Percentiles rank a stretch among this genome's conserved stretches.
These are phyloP conservation scores for Fistulifera solaris DNA, from an alignment of 108 stramenopile species.

Conservation along the genomic window DNA sequence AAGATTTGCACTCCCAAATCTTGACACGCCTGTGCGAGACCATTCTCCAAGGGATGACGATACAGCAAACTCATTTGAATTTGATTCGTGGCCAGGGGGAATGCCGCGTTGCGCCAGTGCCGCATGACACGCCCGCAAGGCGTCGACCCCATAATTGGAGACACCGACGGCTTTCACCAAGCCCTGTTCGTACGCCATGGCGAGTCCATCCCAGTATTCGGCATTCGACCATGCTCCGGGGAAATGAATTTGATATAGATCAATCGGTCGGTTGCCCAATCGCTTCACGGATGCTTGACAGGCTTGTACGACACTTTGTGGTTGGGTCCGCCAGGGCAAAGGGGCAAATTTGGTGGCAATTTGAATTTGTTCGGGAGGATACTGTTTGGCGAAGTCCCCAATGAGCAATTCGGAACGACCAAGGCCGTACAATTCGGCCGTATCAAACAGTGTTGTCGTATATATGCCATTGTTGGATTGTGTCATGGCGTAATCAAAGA, in stretches of 20 bases:
- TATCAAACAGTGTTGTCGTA: constrained; percentile 49
- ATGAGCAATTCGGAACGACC: constrained; percentile 67
- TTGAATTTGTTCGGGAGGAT: constrained; percentile 4
- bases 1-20: constrained; percentile 57
- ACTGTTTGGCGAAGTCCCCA: constrained; percentile 36
- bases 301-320: constrained; percentile 58
- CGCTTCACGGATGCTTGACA: constrained; percentile 59
- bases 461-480: constrained; percentile 2
- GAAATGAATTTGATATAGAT: constrained; percentile 84
- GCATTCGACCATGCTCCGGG: constrained; percentile 59
- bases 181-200: constrained; percentile 49
- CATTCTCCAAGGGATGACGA: constrained; percentile 46
- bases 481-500: constrained; percentile 49
- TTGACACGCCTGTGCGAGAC: constrained; percentile 46
- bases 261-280: constrained; percentile 45
- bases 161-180: constrained; percentile 61
- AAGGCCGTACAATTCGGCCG: constrained; percentile 78
- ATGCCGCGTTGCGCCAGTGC: constrained; percentile 51
- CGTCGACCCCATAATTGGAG: constrained; percentile 65
- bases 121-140: constrained; percentile 43
- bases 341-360: constrained; percentile 82
- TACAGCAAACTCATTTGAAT: constrained; percentile 59
- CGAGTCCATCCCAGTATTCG: constrained; percentile 74
- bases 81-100: constrained; percentile 52
- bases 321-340: constrained; percentile 56